Evolutionary conservation across 208 protist genomes (phyloP), one percentile per base, ranked within the genome.

Genomic region (Leishmania martiniquensis): DNA sequence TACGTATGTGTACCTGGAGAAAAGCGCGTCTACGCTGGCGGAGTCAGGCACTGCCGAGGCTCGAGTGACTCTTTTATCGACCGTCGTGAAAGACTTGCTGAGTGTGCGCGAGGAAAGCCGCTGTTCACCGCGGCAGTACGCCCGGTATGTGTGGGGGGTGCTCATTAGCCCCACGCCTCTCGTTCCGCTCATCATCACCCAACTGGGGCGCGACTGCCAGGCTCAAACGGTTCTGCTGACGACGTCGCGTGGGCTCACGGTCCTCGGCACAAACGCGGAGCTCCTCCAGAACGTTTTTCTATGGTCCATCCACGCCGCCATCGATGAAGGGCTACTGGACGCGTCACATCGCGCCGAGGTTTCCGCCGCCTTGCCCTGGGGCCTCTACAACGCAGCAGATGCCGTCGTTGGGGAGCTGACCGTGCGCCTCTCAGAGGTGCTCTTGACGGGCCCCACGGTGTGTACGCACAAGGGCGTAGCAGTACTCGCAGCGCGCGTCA

Each of bases 241-340:
- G 22, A 25, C 68, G 57, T 57, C 75, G 0, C 57, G 37, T 45
- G 74, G 59, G 13, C 29, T 69, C 32, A 45, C 60, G 25, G 62
- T 79, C 42, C 74, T 78, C 4, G 44, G 59, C 47, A 72, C 80
- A 37, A 76, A 83, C 60, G 60, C 45, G 29, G 74, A 83, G 32
- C 65, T 83, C 20, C 49, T 83, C 34, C 80, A 83, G 57, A 63
- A 54, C 45, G 75, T 76, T 20, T 76, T 73, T 45, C 47, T 79
- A 39, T 79, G 73, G 74, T 69, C 69, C 25, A 79, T 83, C 51
- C 80, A 79, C 74, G 75, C 69, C 2, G 44, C 55, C 12, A 59
- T 83, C 17, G 80, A 83, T 57, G 73, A 83, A 44, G 75, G 74
- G 10, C 68, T 79, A 9, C 60, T 83, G 44, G 74, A 72, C 22